A percentile compares a stretch with the other conserved stretches of the same genome.
Evolutionary conservation across 2,329 filamentous ascomycete species (phyloP).

Genomic region (Diaporthe capsici): DNA sequence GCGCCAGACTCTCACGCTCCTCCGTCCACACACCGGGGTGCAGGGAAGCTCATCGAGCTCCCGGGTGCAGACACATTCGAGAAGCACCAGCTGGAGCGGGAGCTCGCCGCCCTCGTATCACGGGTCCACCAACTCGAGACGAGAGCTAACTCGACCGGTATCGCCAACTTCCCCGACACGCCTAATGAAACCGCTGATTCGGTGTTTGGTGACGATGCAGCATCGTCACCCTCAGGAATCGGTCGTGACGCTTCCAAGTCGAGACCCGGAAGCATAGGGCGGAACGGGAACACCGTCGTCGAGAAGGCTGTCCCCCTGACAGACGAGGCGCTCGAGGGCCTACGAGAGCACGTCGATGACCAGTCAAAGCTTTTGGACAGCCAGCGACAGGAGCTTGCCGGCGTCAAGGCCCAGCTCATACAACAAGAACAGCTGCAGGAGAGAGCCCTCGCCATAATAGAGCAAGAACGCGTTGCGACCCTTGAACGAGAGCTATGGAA

Average conservation of each 20-base stretch:
- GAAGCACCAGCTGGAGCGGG: slow-evolving; percentile 85
- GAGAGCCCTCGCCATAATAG: slow-evolving; percentile 84
- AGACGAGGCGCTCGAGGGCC: slow-evolving; percentile 85
- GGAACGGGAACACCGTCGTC: slow-evolving; percentile 47
- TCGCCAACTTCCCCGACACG: slow-evolving; percentile 78
- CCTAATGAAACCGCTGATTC: slow-evolving; percentile 82
- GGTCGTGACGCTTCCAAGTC: slow-evolving; percentile 50
- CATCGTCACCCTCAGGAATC: slow-evolving; percentile 60
- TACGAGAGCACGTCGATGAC: slow-evolving; percentile 92
- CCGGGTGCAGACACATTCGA: slow-evolving; percentile 82
- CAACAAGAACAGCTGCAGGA: slow-evolving; percentile 90
- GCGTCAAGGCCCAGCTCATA: slow-evolving; percentile 87
- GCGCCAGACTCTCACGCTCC: slow-evolving; percentile 59
- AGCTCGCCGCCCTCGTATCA: slow-evolving; percentile 83
- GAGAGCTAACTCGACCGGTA: slow-evolving; percentile 73
- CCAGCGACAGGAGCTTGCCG: slow-evolving; percentile 87
- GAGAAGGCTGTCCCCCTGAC: slow-evolving; percentile 71
- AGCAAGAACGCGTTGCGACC: slow-evolving; percentile 88
- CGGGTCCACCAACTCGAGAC: slow-evolving; percentile 88
- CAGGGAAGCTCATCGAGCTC: slow-evolving; percentile 72
- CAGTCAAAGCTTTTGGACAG: slow-evolving; percentile 93
- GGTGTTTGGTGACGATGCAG: slow-evolving; percentile 71
- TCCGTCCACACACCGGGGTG: slow-evolving; percentile 53
- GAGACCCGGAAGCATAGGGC: slow-evolving; percentile 45
- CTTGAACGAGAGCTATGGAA: slow-evolving; percentile 95